Base-by-base conservation (phyloP, 331 rosid genomes). In the Pyrus hybrid region DNA sequence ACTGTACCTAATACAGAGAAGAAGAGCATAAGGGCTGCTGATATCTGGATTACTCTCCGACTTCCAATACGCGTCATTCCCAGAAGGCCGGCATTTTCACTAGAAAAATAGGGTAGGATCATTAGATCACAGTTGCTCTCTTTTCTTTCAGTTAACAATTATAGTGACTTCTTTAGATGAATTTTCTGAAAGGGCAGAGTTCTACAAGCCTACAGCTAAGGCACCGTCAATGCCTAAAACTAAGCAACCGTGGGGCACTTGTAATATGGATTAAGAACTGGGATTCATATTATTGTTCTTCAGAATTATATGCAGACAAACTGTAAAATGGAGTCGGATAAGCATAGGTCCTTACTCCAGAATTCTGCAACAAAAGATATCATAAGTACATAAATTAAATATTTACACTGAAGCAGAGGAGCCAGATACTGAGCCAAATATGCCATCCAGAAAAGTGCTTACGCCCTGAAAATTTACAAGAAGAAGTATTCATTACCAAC, bases 21-120 rank as follows among this genome's bases (percentile, higher is more conserved):
- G 91, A 92, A 88, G 56, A 94, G 9, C 99, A 94, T 94, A 79
- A 94, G 92, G 26, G 41, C 93, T 0, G 97, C 97, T 45, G 99
- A 63, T 68, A 92, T 84, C 83, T 92, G 93, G 77, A 90, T 7
- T 76, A 91, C 97, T 82, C 85, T 84, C 56, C 99, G 87, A 28
- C 99, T 94, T 83, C 97, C 97, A 76, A 90, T 77, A 21, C 84
- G 79, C 13, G 97, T 94, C 79, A 94, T 82, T 63, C 93, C 96
- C 84, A 88, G 80, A 26, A 94, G 91, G 68, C 97, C 99, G 71
- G 93, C 99, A 86, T 90, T 94, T 87, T 92, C 95, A 68, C 99
- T 94, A 56, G 32, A 76, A 70, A 76, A 67, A 80, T 21, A 65
- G 60, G 37, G 30, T 17, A 43, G 10, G 37, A 71, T 81, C 61